These are phyloP conservation scores for Knufia fluminis DNA, from an alignment of 2,329 filamentous ascomycete genomes.

Conservation along the genomic window DNA sequence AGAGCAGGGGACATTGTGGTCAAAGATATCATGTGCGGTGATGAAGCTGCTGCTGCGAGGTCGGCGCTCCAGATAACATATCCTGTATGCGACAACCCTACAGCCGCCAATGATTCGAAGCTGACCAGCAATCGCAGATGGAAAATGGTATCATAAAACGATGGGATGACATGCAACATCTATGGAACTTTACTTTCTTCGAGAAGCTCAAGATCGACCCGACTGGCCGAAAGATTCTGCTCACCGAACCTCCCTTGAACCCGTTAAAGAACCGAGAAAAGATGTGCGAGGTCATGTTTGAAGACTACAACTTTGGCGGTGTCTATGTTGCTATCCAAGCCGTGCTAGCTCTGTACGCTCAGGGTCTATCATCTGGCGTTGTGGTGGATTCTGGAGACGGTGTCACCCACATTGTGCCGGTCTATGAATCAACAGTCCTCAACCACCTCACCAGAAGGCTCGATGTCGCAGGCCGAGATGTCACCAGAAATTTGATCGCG, in stretches of 20 bases:
- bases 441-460: constrained; percentile 92
- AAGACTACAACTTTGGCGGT: constrained; percentile 88
- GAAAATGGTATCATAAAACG: constrained; percentile 99
- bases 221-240: constrained; percentile 85
- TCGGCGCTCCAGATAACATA: constrained; percentile 99
- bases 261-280: constrained; percentile 92
- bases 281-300: constrained; percentile 99
- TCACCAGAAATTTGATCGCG: constrained; percentile 96
- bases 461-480: constrained; percentile 91
- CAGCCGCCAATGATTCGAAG: constrained; percentile 1
- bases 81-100: constrained; percentile 48
- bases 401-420: constrained; percentile 96
- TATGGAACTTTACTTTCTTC: constrained; percentile 98
- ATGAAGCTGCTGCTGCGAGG: constrained; percentile 89
- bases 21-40: constrained; percentile 99
- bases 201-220: constrained; percentile 95
- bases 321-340: constrained; percentile 98
- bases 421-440: constrained; percentile 95
- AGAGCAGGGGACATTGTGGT: constrained; percentile 62
- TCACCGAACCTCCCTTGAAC: constrained; percentile 97
- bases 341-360: constrained; percentile 88
- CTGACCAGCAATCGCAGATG: constrained; percentile 52
- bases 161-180: constrained; percentile 99
- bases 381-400: constrained; percentile 97
- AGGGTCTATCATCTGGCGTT: constrained; percentile 88